Evolutionary conservation across 2,329 filamentous ascomycete species (phyloP), one percentile per base, ranked within the genome.

Genomic region (Botryotinia narcissicola): DNA sequence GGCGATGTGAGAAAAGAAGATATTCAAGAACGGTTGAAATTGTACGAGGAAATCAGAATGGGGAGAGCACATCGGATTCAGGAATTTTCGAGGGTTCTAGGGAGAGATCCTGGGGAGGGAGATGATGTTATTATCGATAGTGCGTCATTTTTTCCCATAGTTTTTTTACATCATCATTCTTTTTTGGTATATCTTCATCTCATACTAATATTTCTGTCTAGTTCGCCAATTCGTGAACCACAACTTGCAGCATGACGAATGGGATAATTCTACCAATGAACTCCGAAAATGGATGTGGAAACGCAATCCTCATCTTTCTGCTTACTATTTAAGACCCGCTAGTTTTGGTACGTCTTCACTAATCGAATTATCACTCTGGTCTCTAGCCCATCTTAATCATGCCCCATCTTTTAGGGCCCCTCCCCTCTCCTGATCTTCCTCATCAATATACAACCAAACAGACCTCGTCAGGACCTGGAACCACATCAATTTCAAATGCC

Each of bases 21-120:
- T 0, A 82, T 92, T 0, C 82, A 86, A 0, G 86, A 87, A 12
- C 84, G 90, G 0, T 81, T 93, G 18, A 83, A 84, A 73, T 81
- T 92, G 0, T 92, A 91, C 76, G 83, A 91, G 73, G 82, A 86
- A 48, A 86, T 87, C 70, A 84, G 91, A 5, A 86, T 88, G 61
- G 85, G 86, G 35, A 85, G 91, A 46, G 89, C 88, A 0, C 84
- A 87, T 32, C 83, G 73, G 18, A 87, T 92, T 10, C 90, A 92
- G 77, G 83, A 88, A 20, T 86, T 84, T 74, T 88, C 89, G 2
- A 84, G 90, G 42, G 78, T 85, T 40, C 84, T 84, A 0, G 89
- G 88, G 0, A 78, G 80, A 72, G 87, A 90, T 75, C 80, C 84
- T 4, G 80, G 82, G 2, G 81, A 82, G 1, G 79, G 79, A 5